Base-by-base conservation (phyloP, 352 stramenopile species). In the Pilasporangium apinafurcum region DNA sequence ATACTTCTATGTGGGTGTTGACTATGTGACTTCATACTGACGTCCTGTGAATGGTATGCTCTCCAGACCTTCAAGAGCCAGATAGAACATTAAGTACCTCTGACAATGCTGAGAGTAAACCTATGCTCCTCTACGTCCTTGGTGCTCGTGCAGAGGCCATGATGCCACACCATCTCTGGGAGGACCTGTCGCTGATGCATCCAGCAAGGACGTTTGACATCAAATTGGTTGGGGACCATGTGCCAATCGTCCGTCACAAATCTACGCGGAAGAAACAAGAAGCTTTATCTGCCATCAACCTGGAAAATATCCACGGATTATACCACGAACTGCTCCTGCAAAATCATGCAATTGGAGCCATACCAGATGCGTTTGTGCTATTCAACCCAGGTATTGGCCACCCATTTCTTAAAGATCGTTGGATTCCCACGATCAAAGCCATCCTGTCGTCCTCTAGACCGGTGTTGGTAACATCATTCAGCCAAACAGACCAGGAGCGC, bases 331-430 rank as follows among this genome's bases (percentile, higher is more conserved):
- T 63, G 7, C n/a, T n/a, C n/a, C n/a, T n/a, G n/a, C n/a, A n/a
- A n/a, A n/a, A n/a, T n/a, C 40, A 67, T 10, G 14, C 58, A 16
- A 13, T 25, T 3, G 39, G 47, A 0, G 52, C 52, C 4, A 25
- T 64, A 13, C 67, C 74, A 4, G 56, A 86, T 24, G 72, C 69
- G 1, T 83, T 83, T 30, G 74, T 80, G 53, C 50, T 90, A 14
- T 90, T 83, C 54, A 90, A 90, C 29, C 74, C 74, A 8, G 78
- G 78, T 10, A 50, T 90, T 10, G 78, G 74, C 5, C 78, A 90
- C 44, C 60, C 67, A 4, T 45, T 48, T 24, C 44, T 90, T 13
- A 48, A 53, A 29, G 47, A 56, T 14, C 71, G 54, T 20, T 90
- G 78, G 78, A 43, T 53, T 9, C 72, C 67, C 12, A 87, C 72